Evolutionary conservation across 2,329 filamentous ascomycete genomes (phyloP).

Genomic region (Aureobasidium melanogenum): DNA sequence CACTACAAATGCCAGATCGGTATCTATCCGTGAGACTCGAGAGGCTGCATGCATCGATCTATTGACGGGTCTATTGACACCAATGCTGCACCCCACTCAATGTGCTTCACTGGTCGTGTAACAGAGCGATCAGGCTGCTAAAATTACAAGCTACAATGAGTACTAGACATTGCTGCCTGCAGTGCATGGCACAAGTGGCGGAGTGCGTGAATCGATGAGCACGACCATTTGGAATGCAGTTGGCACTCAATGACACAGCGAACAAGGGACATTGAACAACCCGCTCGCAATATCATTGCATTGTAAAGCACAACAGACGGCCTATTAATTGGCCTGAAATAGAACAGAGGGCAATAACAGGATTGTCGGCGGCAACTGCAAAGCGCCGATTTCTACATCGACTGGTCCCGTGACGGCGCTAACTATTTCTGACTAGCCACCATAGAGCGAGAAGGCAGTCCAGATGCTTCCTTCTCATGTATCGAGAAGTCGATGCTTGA

Average conservation of each 20-base stretch:
- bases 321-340: too few species aligned
- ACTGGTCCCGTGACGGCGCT: not conserved
- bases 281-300: too few species aligned
- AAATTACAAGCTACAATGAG: not conserved
- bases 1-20: not conserved
- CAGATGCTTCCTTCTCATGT: not conserved
- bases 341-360: too few species aligned
- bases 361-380: not conserved
- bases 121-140: not conserved
- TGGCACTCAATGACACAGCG: not conserved
- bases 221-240: not conserved
- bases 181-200: not conserved
- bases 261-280: too few species aligned
- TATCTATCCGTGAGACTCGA: not conserved
- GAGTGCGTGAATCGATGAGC: not conserved
- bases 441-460: not conserved
- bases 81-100: constrained; percentile 9
- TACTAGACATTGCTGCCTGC: not conserved
- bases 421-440: not conserved
- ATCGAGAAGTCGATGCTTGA: not conserved
- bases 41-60: not conserved
- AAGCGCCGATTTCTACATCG: too few species aligned
- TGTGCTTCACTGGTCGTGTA: not conserved
- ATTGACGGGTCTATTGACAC: not conserved
- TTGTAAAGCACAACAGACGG: too few species aligned